These are phyloP conservation scores for Sextonia rubra DNA, from an alignment of 164 flowering plant genomes.

Conservation along the genomic window DNA sequence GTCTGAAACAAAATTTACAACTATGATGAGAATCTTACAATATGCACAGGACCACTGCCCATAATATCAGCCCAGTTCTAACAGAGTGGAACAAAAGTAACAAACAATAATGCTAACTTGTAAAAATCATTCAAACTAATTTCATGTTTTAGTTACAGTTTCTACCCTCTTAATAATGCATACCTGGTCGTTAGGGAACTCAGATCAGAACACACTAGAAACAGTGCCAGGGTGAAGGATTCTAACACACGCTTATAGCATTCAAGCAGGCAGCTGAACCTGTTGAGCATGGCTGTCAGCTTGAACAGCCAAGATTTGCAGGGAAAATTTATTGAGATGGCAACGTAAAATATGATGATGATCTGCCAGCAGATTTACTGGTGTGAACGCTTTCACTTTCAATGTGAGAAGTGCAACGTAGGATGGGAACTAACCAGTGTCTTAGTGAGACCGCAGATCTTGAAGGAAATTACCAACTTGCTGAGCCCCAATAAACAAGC, in stretches of 20 bases:
- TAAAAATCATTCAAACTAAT: background rate
- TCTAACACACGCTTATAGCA: background rate
- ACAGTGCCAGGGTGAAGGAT: background rate
- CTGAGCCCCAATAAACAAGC: slow-evolving; percentile 70
- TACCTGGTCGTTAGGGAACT: background rate
- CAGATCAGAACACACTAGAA: background rate
- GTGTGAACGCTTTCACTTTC: background rate
- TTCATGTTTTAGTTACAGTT: too few relatives aligned
- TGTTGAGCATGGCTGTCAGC: background rate
- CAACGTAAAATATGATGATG: background rate
- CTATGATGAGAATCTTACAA: too few relatives aligned
- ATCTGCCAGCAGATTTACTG: background rate
- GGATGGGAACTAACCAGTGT: background rate
- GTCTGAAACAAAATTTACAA: too few relatives aligned
- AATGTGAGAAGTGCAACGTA: background rate
- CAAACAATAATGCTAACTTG: background rate
- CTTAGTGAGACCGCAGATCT: slow-evolving; percentile 27
- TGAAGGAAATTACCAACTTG: slow-evolving; percentile 44
- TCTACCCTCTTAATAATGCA: background rate
- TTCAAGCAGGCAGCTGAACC: background rate
- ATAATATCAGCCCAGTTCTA: too few relatives aligned
- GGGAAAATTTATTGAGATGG: background rate
- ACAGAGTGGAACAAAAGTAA: too few relatives aligned
- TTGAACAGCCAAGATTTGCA: background rate
- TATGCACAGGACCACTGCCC: too few relatives aligned